phyloP scores from a whole-genome alignment of 2,329 filamentous ascomycete genomes.

The Calonectria pteridis region DNA sequence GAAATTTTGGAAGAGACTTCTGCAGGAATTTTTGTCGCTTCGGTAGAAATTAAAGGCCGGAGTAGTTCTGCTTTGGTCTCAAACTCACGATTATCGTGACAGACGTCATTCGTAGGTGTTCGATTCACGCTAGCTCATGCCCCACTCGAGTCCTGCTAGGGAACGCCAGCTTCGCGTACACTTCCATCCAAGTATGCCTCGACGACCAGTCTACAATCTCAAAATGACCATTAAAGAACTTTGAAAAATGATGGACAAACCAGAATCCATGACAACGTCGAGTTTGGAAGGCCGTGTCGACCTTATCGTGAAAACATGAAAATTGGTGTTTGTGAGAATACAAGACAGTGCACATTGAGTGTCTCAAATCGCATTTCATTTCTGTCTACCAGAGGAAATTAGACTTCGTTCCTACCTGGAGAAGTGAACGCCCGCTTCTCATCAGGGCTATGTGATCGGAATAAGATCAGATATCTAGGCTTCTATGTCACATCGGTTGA shows the following conservation, averaged over 20 bases:
- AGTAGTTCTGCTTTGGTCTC: not conserved
- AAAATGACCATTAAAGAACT: not conserved
- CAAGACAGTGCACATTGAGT: not conserved
- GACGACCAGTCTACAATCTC: too few species aligned
- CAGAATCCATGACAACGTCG: too few species aligned
- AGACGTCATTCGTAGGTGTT: not conserved
- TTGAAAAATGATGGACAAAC: too few species aligned
- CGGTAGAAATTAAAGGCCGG: too few species aligned
- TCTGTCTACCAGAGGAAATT: not conserved
- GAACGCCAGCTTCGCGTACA: not conserved
- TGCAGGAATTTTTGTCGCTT: too few species aligned
- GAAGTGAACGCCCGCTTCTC: not conserved
- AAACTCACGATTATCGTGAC: too few species aligned
- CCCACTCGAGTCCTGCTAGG: not conserved
- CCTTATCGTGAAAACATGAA: not conserved
- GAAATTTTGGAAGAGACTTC: not conserved
- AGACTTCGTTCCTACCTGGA: not conserved
- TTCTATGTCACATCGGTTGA: not conserved
- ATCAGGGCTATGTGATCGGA: not conserved
- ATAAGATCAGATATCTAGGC: not conserved
- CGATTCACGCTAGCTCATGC: not conserved
- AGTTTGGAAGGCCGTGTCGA: not conserved
- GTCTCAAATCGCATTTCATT: not conserved
- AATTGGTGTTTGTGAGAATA: not conserved
- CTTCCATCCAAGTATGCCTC: not conserved